Base-by-base conservation (phyloP, 495 filamentous ascomycete genomes). In the Geoglossum glabrum region DNA sequence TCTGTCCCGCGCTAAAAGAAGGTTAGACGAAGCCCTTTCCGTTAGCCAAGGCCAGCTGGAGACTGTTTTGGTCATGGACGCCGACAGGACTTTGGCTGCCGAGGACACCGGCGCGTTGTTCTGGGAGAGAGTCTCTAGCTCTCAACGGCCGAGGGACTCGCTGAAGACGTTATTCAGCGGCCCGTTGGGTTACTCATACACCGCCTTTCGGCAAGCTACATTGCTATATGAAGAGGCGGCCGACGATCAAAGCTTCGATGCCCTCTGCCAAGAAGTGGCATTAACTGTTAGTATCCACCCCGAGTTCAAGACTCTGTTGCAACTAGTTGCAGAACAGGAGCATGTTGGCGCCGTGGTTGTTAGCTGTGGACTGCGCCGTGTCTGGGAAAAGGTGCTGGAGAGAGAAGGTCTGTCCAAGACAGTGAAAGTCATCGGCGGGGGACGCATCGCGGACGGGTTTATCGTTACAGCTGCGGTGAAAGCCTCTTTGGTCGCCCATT, bases 301-400 rank as follows among this genome's bases (percentile, higher is more conserved):
- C 0, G 76, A 82, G 36, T 67, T 84, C 31, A 15, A 69, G 1
- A 45, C 61, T 0, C 52, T 84, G 15, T 65, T 85, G 57, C 61
- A 68, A 21, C 36, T 61, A 7, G 63, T 70, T 15, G 57, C 45
- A 28, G 51, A 66, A 36, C 55, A 75, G 21, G 10, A 49, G 0
- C 70, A 79, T 61, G 64, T 82, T 49, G 64, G 69, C n/a, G 73
- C 71, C 3, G 59, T 84, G 5, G 67, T 85, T 19, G 61, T 82
- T 13, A 85, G 74, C 21, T 78, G 74, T 64, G 82, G 81, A 3
- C 63, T 80, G 8, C 71, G 72, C 30, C 62, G 59, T 3, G 68
- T 84, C 21, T 85, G 80, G 81, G 70, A 80, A 1, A 73, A 70
- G 45, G 72, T 84, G 15, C 61, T 85, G 15, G 63, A 71, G 28